Conservation (phyloP, 768 basidiomycete genomes). For the Agaricus subrufescens region DNA sequence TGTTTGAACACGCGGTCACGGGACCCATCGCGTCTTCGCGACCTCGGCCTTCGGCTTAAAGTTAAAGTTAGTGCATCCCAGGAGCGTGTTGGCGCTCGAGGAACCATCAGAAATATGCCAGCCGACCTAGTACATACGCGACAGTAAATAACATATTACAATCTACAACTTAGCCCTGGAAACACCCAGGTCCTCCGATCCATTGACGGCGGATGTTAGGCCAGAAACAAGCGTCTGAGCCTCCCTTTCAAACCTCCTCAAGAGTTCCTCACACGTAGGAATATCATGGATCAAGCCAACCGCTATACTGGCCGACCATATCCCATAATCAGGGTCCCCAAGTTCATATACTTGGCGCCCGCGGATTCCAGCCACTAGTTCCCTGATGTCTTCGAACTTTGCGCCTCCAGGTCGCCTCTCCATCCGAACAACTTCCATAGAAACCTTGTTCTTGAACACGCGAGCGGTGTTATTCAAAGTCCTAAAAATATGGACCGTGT, state of each 20-base stretch:
- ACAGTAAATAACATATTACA: too few species aligned
- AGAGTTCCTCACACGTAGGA: constrained; percentile 72
- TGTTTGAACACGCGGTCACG: constrained; percentile 34
- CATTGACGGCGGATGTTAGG: constrained; percentile 27
- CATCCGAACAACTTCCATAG: constrained; percentile 79
- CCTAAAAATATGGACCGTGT: constrained; percentile 88
- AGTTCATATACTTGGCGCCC: constrained; percentile 73
- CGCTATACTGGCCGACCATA: constrained; percentile 71
- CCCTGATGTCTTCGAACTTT: constrained; percentile 80
- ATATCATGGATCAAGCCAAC: constrained; percentile 79
- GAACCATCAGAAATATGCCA: too few species aligned
- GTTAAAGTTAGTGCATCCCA: not conserved
- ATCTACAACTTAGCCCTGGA: constrained; percentile 35
- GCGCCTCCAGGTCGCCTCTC: constrained; percentile 80
- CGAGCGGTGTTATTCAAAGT: constrained; percentile 79
- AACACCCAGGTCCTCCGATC: constrained; percentile 10
- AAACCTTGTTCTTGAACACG: constrained; percentile 83
- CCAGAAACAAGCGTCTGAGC: constrained; percentile 61
- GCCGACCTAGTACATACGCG: too few species aligned
- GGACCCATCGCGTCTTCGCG: constrained; percentile 16
- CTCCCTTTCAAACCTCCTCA: constrained; percentile 68
- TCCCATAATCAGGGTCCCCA: constrained; percentile 84
- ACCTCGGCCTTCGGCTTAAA: not conserved
- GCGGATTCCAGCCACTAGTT: constrained; percentile 70
- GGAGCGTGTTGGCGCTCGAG: not conserved